Conservation (phyloP, 2,329 filamentous ascomycete genomes). For the Corinectria fuckeliana region DNA sequence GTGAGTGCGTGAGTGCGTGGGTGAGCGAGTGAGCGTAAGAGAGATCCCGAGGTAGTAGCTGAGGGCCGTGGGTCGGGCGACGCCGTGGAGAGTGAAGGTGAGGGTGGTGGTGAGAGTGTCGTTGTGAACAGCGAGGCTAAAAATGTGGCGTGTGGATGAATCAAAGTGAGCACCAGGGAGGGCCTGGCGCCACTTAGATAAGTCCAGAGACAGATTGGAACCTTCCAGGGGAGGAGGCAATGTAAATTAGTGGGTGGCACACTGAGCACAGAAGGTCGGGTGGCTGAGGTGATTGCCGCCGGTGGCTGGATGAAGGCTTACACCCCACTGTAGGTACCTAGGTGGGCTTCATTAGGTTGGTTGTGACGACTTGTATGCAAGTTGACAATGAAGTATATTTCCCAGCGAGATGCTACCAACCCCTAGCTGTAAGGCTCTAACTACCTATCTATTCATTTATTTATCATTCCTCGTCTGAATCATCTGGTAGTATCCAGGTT, state of each 20-base stretch:
- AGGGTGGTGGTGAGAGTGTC: background rate
- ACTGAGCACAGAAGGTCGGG: background rate
- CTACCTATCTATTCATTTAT: background rate
- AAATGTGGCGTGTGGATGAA: slow-evolving; percentile 9
- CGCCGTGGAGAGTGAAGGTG: background rate
- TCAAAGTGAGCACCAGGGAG: background rate
- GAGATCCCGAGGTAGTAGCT: background rate
- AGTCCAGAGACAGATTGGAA: slow-evolving; percentile 3
- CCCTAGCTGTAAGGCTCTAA: no score
- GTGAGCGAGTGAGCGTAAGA: background rate
- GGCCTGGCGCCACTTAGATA: slow-evolving; percentile 15
- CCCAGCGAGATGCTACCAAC: background rate
- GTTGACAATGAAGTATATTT: background rate
- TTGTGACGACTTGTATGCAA: background rate
- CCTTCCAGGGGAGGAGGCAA: slow-evolving; percentile 10
- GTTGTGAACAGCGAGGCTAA: slow-evolving; percentile 15
- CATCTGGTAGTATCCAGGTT: background rate
- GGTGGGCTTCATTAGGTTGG: no score
- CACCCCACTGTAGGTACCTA: no score
- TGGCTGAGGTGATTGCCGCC: background rate
- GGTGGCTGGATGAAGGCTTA: background rate
- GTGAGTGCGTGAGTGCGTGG: background rate
- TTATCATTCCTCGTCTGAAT: background rate
- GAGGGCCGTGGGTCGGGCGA: background rate
- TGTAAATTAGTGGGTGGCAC: slow-evolving; percentile 5